Percentiles rank a stretch among this genome's conserved stretches.
These are phyloP conservation scores for Laguncularia racemosa DNA, from an alignment of 345 rosid species.

Conservation along the genomic window DNA sequence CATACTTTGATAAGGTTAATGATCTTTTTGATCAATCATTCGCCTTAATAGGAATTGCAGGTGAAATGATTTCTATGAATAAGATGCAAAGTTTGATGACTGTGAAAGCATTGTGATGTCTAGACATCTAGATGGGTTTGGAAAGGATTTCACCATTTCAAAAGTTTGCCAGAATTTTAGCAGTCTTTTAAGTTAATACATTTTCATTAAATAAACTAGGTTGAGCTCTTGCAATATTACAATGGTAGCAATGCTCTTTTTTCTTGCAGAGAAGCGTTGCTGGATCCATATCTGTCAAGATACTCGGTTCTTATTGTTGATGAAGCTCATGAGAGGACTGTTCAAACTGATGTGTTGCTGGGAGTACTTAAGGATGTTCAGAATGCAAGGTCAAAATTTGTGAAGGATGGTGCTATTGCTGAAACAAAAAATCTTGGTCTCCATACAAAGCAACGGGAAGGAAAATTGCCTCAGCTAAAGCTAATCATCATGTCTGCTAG, in stretches of 20 bases:
- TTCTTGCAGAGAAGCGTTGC: conserved; percentile 63
- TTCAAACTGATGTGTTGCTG: conserved; percentile 83
- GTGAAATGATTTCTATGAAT: too few species aligned
- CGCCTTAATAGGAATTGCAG: too few species aligned
- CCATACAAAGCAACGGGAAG: conserved; percentile 24
- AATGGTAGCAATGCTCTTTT: not conserved
- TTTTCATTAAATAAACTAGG: too few species aligned
- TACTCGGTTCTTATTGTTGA: conserved; percentile 80
- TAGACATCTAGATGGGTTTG: too few species aligned
- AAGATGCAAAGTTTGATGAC: too few species aligned
- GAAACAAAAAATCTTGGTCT: conserved; percentile 18
- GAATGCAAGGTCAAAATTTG: conserved; percentile 43
- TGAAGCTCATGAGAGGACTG: conserved; percentile 96
- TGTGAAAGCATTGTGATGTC: too few species aligned
- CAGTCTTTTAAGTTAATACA: too few species aligned
- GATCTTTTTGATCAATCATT: too few species aligned
- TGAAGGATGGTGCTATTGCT: conserved; percentile 12
- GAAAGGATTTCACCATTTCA: too few species aligned
- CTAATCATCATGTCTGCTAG: conserved; percentile 96
- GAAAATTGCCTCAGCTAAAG: conserved; percentile 57
- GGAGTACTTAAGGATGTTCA: conserved; percentile 80
- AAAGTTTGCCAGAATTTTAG: too few species aligned
- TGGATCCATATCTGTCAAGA: conserved; percentile 80
- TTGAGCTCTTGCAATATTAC: not conserved
- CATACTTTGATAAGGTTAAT: too few species aligned